Percentiles rank a stretch among this genome's conserved stretches.
phyloP scores from a whole-genome alignment of 2,329 filamentous ascomycete species.

The Arthroderma uncinatum region DNA sequence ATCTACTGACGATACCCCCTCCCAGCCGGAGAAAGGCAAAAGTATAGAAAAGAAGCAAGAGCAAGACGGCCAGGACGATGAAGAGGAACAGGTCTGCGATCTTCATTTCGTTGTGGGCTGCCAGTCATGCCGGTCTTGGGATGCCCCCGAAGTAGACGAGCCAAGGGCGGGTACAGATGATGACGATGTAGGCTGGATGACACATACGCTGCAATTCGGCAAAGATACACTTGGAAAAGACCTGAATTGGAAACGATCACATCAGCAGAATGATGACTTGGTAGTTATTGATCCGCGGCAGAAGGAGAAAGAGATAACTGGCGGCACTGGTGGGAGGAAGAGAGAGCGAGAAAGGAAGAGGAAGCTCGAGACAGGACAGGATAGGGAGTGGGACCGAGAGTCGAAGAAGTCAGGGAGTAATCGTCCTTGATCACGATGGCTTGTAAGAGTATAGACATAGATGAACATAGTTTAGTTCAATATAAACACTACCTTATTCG shows the following conservation, averaged over 20 bases:
- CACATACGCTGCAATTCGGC: conserved; percentile 71
- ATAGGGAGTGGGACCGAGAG: conserved; percentile 29
- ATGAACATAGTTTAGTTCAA: not conserved
- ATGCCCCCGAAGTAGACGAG: conserved; percentile 36
- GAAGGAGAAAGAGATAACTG: conserved; percentile 61
- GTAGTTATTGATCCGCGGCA: conserved; percentile 88
- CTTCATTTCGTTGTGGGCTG: conserved; percentile 94
- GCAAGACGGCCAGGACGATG: conserved; percentile 38
- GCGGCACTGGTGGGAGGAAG: conserved; percentile 43
- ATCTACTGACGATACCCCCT: not conserved
- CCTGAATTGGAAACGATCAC: conserved; percentile 77
- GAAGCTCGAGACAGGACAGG: conserved; percentile 21
- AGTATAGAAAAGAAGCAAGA: conserved; percentile 13
- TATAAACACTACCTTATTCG: not conserved
- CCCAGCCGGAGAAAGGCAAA: not conserved
- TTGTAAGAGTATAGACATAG: not conserved
- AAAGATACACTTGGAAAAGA: conserved; percentile 87
- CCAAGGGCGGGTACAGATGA: conserved; percentile 29
- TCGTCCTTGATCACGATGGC: not conserved
- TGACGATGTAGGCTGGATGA: conserved; percentile 62
- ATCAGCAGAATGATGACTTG: conserved; percentile 58
- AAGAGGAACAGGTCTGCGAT: conserved; percentile 72
- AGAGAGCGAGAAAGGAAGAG: conserved; percentile 26
- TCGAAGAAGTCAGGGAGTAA: not conserved
- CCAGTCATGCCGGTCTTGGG: conserved; percentile 81